Percentiles rank a stretch among this genome's conserved stretches.
Evolutionary conservation across 1,284 basidiomycete genomes (phyloP).

Genomic region (Afroboletus lepidellus): DNA sequence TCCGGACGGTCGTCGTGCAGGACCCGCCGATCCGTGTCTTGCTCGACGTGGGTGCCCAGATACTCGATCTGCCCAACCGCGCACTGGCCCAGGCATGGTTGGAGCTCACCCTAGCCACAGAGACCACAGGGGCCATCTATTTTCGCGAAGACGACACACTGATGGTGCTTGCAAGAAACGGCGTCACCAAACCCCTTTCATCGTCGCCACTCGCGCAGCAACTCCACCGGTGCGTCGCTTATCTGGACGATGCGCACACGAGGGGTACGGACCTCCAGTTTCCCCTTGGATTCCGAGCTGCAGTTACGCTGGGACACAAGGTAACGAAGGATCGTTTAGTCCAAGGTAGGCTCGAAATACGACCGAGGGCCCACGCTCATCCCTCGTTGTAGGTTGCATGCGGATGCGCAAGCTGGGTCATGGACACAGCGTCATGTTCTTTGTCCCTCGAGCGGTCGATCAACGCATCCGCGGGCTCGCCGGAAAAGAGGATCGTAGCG

Average conservation of each 20-base stretch:
- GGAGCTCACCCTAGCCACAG: background rate
- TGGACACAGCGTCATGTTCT: conserved; percentile 2
- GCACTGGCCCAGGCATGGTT: background rate
- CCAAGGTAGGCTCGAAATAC: background rate
- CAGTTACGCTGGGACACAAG: background rate
- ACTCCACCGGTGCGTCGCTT: background rate
- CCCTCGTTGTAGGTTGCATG: background rate
- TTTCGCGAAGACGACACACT: background rate
- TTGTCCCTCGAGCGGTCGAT: background rate
- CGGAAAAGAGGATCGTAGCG: background rate
- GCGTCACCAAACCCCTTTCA: background rate
- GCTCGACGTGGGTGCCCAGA: conserved; percentile 1
- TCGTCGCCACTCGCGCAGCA: background rate
- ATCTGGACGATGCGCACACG: conserved; percentile 1
- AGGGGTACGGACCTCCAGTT: background rate
- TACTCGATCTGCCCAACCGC: background rate
- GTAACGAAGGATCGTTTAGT: conserved; percentile 1
- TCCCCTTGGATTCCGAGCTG: background rate
- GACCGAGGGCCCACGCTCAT: background rate
- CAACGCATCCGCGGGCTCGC: background rate
- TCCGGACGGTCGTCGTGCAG: background rate
- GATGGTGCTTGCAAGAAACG: conserved; percentile 1
- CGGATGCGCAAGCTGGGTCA: conserved; percentile 1
- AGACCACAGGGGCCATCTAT: background rate
- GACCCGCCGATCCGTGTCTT: background rate